These are phyloP conservation scores for Rhododendron mucronatum DNA, from an alignment of 148 eudicot genomes.

Conservation along the genomic window DNA sequence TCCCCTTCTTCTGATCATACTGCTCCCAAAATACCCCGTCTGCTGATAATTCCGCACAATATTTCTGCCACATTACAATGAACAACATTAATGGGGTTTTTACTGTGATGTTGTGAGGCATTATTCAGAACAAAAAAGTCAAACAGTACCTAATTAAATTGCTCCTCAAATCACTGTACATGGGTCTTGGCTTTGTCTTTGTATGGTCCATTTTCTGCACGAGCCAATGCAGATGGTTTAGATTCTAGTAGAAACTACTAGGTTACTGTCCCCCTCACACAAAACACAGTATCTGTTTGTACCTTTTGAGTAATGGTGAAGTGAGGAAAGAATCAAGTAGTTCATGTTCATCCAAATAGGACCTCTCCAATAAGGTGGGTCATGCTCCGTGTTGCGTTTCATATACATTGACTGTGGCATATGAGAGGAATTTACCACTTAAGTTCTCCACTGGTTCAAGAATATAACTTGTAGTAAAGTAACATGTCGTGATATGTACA, in stretches of 20 bases:
- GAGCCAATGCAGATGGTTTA: neutral
- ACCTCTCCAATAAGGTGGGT: constrained; percentile 97
- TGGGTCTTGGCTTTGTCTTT: constrained; percentile 41
- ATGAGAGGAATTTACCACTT: neutral
- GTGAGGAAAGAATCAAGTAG: constrained; percentile 88
- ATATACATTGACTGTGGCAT: constrained; percentile 75
- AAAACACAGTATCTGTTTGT: neutral
- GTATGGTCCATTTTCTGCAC: constrained; percentile 74
- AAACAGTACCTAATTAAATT: constrained; percentile 67
- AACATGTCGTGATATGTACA: neutral
- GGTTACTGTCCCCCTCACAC: neutral
- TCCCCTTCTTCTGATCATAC: constrained; percentile 83
- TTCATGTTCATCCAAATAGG: constrained; percentile 96
- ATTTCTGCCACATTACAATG: constrained; percentile 55
- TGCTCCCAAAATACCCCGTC: constrained; percentile 76
- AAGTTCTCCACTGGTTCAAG: neutral
- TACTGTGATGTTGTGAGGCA: neutral
- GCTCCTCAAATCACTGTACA: constrained; percentile 21
- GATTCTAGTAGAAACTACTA: neutral
- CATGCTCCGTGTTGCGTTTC: constrained; percentile 94
- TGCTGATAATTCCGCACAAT: constrained; percentile 56
- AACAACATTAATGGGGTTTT: neutral
- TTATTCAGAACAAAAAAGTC: neutral
- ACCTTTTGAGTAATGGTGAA: constrained; percentile 87
- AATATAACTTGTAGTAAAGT: constrained; percentile 1